phyloP scores from a whole-genome alignment of 148 eudicot genomes.

The Heliosperma pusillum region DNA sequence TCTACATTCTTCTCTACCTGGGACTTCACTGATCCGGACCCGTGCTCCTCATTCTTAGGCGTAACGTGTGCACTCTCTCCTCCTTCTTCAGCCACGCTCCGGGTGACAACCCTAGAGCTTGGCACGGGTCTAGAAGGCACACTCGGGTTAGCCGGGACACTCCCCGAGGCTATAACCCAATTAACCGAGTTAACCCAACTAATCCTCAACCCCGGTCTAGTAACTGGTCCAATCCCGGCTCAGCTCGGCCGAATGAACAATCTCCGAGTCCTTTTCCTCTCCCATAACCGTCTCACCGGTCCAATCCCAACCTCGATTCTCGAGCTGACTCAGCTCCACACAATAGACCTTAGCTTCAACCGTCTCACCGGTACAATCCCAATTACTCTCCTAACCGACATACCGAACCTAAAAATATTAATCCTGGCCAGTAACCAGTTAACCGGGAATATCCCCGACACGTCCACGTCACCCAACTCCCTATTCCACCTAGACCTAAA shows the following conservation, averaged over 20 bases:
- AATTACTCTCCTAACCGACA: slow-evolving; percentile 18
- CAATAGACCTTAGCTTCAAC: slow-evolving; percentile 58
- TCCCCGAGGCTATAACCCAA: slow-evolving; percentile 34
- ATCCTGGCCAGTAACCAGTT: slow-evolving; percentile 46
- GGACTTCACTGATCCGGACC: slow-evolving; percentile 48
- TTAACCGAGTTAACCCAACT: slow-evolving; percentile 57
- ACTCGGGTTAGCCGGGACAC: slow-evolving; percentile 49
- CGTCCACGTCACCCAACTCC: neutral
- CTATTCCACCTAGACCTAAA: slow-evolving; percentile 48
- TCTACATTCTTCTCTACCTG: slow-evolving; percentile 56
- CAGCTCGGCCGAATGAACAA: slow-evolving; percentile 32
- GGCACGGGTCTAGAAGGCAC: slow-evolving; percentile 52
- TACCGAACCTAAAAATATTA: slow-evolving; percentile 35
- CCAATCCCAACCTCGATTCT: slow-evolving; percentile 36
- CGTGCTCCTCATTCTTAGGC: slow-evolving; percentile 27
- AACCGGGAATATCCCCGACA: slow-evolving; percentile 37
- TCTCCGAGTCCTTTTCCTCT: slow-evolving; percentile 44
- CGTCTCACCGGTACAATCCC: slow-evolving; percentile 50
- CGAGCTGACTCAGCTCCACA: slow-evolving; percentile 42
- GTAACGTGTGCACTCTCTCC: slow-evolving; percentile 34
- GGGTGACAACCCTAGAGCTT: slow-evolving; percentile 47
- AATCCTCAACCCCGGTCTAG: slow-evolving; percentile 56
- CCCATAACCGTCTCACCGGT: slow-evolving; percentile 64
- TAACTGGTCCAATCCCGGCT: slow-evolving; percentile 61
- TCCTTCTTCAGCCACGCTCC: slow-evolving; percentile 1